phyloP scores from a whole-genome alignment of 441 rosid species.

The Theobroma grandiflorum region DNA sequence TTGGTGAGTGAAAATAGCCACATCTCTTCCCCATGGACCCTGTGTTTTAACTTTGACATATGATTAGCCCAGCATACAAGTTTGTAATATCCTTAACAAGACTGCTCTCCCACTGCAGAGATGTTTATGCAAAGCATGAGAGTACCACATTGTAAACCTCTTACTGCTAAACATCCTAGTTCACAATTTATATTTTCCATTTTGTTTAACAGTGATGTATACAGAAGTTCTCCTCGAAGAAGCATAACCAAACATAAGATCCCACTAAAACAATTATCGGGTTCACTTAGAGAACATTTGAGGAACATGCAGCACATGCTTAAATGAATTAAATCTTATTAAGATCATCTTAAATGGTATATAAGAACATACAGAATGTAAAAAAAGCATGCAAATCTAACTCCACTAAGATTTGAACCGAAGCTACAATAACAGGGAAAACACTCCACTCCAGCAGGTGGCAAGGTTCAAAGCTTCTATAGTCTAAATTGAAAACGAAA shows the following conservation, averaged over 20 bases:
- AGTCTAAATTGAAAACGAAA: background rate
- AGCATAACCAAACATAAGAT: constrained; percentile 51
- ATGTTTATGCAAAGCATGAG: background rate
- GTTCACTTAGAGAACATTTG: constrained; percentile 28
- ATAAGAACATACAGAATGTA: background rate
- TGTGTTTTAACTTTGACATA: no score
- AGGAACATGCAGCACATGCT: constrained; percentile 70
- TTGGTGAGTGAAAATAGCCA: no score
- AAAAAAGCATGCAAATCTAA: background rate
- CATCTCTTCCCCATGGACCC: no score
- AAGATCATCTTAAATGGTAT: background rate
- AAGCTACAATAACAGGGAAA: background rate
- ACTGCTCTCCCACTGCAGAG: background rate
- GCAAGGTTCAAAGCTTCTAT: background rate
- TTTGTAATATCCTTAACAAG: no score
- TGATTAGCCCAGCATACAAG: no score
- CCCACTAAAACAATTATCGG: constrained; percentile 50
- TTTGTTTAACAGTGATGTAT: background rate
- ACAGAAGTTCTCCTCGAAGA: background rate
- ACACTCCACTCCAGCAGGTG: no score
- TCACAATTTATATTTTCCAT: background rate
- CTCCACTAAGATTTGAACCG: background rate
- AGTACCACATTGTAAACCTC: background rate
- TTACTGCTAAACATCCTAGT: background rate
- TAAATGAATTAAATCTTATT: constrained; percentile 43